Percentiles rank a stretch among this genome's conserved stretches.
These are phyloP conservation scores for Aspergillus haitiensis DNA, from an alignment of 495 filamentous ascomycete genomes.

Conservation along the genomic window DNA sequence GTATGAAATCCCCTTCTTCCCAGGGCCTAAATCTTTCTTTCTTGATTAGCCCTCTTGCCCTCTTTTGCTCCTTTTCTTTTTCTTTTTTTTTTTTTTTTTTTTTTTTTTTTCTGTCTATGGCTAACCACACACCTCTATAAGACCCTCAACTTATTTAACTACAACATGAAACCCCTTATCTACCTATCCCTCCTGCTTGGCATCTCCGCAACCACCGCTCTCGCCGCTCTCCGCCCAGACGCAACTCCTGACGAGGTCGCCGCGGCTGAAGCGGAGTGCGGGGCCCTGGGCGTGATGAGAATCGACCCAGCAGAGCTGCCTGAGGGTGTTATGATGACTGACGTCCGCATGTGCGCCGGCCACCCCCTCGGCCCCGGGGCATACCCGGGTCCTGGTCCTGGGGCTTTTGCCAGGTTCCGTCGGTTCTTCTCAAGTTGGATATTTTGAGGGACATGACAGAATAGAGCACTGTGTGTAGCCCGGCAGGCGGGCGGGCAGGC, in stretches of 20 bases:
- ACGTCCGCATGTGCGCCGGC: conserved; percentile 28
- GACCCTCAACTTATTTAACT: conserved; percentile 16
- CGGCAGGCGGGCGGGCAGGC: not conserved
- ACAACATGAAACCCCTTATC: conserved; percentile 25
- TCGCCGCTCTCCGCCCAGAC: conserved; percentile 23
- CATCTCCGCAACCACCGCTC: conserved; percentile 23
- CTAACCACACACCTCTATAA: conserved; percentile 22
- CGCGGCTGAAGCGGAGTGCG: conserved; percentile 24
- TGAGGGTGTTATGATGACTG: conserved; percentile 20
- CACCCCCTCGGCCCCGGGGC: conserved; percentile 23
- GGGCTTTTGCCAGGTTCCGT: conserved; percentile 22
- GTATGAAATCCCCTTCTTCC: conserved; percentile 20
- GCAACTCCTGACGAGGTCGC: conserved; percentile 27
- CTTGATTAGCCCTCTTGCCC: conserved; percentile 14
- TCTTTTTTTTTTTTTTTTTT: conserved; percentile 6
- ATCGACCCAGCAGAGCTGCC: conserved; percentile 26
- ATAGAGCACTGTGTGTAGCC: conserved; percentile 2
- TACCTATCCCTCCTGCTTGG: conserved; percentile 24
- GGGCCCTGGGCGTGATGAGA: conserved; percentile 25
- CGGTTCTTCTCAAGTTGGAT: conserved; percentile 25
- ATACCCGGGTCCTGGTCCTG: conserved; percentile 18
- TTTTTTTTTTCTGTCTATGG: conserved; percentile 11
- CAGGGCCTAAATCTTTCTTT: conserved; percentile 14
- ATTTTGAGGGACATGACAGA: conserved; percentile 19
- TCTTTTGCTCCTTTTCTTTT: conserved; percentile 17